Evolutionary conservation across 306 rosid genomes (phyloP), one percentile per base, ranked within the genome.

Genomic region (Prunus kanzakura): DNA sequence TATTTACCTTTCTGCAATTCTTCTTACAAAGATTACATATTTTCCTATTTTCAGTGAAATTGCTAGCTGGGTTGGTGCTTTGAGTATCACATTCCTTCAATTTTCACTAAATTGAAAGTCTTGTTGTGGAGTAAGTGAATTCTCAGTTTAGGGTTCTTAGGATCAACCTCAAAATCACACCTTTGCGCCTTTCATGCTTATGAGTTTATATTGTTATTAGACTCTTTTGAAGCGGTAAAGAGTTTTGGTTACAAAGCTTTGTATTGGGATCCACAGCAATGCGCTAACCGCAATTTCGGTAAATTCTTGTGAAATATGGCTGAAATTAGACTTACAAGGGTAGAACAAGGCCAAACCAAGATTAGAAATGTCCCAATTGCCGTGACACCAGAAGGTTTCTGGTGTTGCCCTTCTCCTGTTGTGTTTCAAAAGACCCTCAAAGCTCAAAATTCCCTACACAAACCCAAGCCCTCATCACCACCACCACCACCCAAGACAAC

Each of bases 381-480:
- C 43, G 97, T 91, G 32, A 93, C 96, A 63, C 98, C 97, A 11
- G 98, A 93, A 87, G 97, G 97, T 27, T 91, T 93, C 67, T 91
- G 98, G 97, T 91, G 97, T 67, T 93, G 97, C 66, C 98, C 98
- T 82, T 88, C 97, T 23, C 97, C 98, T 78, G 93, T 91, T 71
- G 97, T 80, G 81, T 93, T 93, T 77, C 97, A 91, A 79, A 93
- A 93, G 88, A 90, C 84, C 75, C 83, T 87, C 16, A 93, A 93
- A 74, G 32, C 85, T 80, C 96, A 91, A 80, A 86, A 86, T 71
- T 85, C 98, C 68, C 67, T 91, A 35, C 89, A 89, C 81, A 93
- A 88, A 74, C 86, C 89, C 47, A 91, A 89, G 87, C 87, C 93
- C 69, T 82, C 97, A 71, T 86, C 93, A 49, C 85, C 98, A 71